Evolutionary conservation across 148 eudicot genomes (phyloP), one percentile per base, ranked within the genome.

Genomic region (Cornus kousa): DNA sequence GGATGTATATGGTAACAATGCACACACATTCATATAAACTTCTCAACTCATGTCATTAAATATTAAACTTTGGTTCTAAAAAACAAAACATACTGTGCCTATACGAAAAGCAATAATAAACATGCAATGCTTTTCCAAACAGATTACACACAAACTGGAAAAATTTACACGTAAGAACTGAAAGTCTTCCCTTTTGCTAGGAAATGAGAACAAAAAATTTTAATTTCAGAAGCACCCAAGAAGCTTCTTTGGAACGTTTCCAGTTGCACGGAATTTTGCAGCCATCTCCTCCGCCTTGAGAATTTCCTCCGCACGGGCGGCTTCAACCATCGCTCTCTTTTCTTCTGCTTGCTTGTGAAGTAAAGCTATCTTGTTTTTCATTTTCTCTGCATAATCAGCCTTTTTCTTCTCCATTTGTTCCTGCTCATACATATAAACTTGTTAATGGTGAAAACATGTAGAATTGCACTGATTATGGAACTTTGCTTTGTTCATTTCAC

Each of bases 381-480:
- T 87, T 46, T 87, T 91, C 74, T 93, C 97, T 12, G 85, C 88
- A 48, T 89, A 86, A 65, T 87, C 93, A 6, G 96, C 97, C 74
- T 89, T 93, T 86, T 93, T 95, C 85, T 76, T 91, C 82, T 90
- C 96, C 24, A 91, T 78, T 66, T 83, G 73, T 83, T 95, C 93
- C 98, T 95, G 88, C 81, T 71, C 81, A 81, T 35, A 55, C 12
- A 11, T 11, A 77, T 11, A 77, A 57, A 19, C 14, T 32, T 17
- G 43, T 13, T 7, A 17, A 43, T 33, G 50, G 50, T 70, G n/a
- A 60, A 28, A 60, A 28, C 28, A 28, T 28, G 28, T 28, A 28
- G 28, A 28, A 28, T 28, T 53, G 19, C 59, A 12, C 19, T 53
- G 14, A 12, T 53, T 53, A 14, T 62, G 66, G 23, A 24, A 62